Conservation (phyloP, 805 yeast species). For the Yamadazyma insecticola region DNA sequence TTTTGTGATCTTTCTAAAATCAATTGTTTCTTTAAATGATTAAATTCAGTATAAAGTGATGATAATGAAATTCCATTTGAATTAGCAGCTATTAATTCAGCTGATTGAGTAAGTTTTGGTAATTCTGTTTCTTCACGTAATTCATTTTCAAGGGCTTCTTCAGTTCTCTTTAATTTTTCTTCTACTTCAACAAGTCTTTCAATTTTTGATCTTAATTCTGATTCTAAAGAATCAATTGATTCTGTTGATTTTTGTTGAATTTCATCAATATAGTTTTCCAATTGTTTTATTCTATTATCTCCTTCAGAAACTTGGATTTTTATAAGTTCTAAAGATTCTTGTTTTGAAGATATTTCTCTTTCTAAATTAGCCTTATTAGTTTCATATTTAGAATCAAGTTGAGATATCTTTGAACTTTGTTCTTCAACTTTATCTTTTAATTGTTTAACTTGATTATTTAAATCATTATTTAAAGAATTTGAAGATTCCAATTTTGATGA, state of each 20-base stretch:
- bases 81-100: constrained; percentile 45
- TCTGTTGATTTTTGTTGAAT: constrained; percentile 35
- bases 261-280: constrained; percentile 46
- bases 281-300: constrained; percentile 44
- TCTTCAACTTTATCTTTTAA: constrained; percentile 39
- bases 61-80: constrained; percentile 56
- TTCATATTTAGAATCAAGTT: constrained; percentile 21
- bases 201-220: constrained; percentile 26
- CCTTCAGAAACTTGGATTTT: constrained; percentile 51
- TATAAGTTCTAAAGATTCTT: constrained; percentile 53
- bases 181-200: constrained; percentile 29
- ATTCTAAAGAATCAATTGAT: constrained; percentile 29
- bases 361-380: constrained; percentile 45
- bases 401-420: constrained; percentile 15
- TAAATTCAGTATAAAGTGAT: constrained; percentile 60
- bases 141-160: constrained; percentile 37
- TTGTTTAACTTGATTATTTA: constrained; percentile 42
- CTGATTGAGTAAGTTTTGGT: constrained; percentile 51
- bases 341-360: constrained; percentile 47
- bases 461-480: constrained; percentile 30
- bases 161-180: constrained; percentile 35
- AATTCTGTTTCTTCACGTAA: constrained; percentile 34
- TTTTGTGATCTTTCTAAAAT: constrained; percentile 68
- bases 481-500: constrained; percentile 20
- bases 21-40: constrained; percentile 59